Base-by-base conservation (phyloP, 2,329 filamentous ascomycete species). In the Sporothrix protearum region DNA sequence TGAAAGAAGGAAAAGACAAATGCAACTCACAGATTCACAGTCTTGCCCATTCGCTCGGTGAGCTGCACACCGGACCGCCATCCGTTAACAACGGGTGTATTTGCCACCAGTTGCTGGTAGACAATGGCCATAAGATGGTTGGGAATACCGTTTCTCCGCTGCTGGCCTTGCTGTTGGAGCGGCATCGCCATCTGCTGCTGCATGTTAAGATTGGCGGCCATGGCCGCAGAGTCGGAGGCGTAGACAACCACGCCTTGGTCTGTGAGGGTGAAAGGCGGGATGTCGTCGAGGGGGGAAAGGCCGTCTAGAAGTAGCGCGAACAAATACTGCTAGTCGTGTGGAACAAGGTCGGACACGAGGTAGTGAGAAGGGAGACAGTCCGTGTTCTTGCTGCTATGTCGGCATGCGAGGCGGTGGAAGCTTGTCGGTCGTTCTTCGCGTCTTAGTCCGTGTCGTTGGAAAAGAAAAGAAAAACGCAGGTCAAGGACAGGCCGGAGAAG, bases 141-240 rank as follows among this genome's bases (percentile, higher is more conserved):
- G 28, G 82, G 72, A 61, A 71, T 77, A 82, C 73, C 82, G 77
- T 45, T 78, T 76, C 70, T 81, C 81, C 79, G 80, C 74, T 77
- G 81, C 75, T 66, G 69, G 80, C 80, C 42, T 81, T 73, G 78
- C 53, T 78, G 77, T 71, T 82, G 81, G 73, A 79, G 79, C 74
- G 78, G 80, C 76, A 81, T 80, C 78, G 80, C 82, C 85, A 88
- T 87, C 76, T 86, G 86, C 79, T 84, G 84, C 22, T 64, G 71
- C 28, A 74, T 66, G 36, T 74, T 75, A 80, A 88, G 85, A 76
- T 87, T 88, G 78, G 84, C 86, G 81, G 86, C 86, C 86, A 89
- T 88, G 80, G 84, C 84, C 82, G 83, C 83, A 42, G 55, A 30
- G 19, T 49, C 49, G 39, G 53, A 16, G 42, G n/a, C 33, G 55